A percentile compares a stretch with the other conserved stretches of the same genome.
Evolutionary conservation across 2,329 filamentous ascomycete genomes (phyloP).

Genomic region (Xylogone sp.): DNA sequence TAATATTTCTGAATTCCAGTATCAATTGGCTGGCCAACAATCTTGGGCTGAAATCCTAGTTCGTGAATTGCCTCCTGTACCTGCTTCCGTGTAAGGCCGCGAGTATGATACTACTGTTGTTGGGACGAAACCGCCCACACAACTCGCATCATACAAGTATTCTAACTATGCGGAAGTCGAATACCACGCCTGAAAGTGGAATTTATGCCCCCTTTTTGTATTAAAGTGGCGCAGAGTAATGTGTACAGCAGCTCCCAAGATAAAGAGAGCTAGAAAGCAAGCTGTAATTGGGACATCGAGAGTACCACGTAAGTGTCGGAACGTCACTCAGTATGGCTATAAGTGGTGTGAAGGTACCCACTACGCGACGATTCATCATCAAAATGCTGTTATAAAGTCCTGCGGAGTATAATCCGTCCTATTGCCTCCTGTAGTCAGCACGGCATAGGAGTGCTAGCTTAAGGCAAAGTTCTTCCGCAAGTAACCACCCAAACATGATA

Average conservation of each 20-base stretch:
- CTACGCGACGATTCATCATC: too few species aligned
- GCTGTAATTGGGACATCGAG: constrained; percentile 62
- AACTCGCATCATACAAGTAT: constrained; percentile 46
- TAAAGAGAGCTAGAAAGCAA: constrained; percentile 56
- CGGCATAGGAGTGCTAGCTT: too few species aligned
- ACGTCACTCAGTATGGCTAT: constrained; percentile 45
- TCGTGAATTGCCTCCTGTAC: constrained; percentile 7
- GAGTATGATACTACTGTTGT: constrained; percentile 12
- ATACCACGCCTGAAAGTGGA: constrained; percentile 53
- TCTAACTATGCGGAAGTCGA: constrained; percentile 55
- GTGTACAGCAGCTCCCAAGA: constrained; percentile 59
- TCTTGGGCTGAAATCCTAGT: constrained; percentile 4
- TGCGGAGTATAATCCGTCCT: too few species aligned
- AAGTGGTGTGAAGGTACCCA: constrained; percentile 7
- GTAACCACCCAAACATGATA: too few species aligned
- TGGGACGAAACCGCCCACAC: constrained; percentile 51
- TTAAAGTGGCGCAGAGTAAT: constrained; percentile 53
- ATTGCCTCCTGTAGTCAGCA: too few species aligned
- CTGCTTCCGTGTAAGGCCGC: constrained; percentile 10
- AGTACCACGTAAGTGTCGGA: constrained; percentile 43
- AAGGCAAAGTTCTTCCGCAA: too few species aligned
- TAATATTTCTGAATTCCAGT: constrained; percentile 8
- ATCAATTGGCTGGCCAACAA: constrained; percentile 9
- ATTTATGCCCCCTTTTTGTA: constrained; percentile 48
- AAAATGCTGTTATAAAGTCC: too few species aligned